Base-by-base conservation (phyloP, 2,329 filamentous ascomycete species). In the Thielaviopsis musarum region DNA sequence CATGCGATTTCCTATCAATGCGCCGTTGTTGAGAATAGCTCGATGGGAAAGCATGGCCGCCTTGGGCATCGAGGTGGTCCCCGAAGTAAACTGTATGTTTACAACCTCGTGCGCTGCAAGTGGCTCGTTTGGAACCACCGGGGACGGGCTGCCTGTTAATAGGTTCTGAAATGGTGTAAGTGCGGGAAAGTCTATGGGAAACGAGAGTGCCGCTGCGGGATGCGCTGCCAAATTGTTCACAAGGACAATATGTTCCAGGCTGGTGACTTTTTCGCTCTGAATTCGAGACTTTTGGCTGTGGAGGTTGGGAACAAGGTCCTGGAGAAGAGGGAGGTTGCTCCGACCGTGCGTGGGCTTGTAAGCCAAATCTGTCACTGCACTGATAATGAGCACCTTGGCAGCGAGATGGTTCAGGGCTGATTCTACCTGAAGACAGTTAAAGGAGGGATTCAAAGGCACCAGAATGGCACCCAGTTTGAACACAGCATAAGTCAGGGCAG, bases 1-100 rank as follows among this genome's bases (percentile, higher is more conserved):
- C 91, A 97, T 95, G 52, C 91, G 80, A 65, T 84, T 74, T 0
- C 87, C 93, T 64, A 97, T 94, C 59, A 90, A 81, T 28, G 79
- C 77, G 34, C 91, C 93, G 68, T 97, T 97, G 72, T 97, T 98
- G 62, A 98, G 77, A 64, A 97, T 91, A n/a, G 80, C 84, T 2
- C 77, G 79, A 72, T 97, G 91, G 0, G 81, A 84, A 34, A 98
- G 78, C 74, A 90, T 94, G 1, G 91, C 91, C 0, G 93, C 93
- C 72, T 97, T 97, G 22, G 91, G 91, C 66, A 80, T 77, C 0
- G 87, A 88, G 0, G 93, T 97, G 0, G 93, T 97, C n/a, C 91
- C 93, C 0, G 86, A 91, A 0, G 93, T 98, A 73, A 97, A 97
- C 70, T 97, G 91, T 64, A 97, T 95, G 68, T 96, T 97, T 64